Base-by-base conservation (phyloP, 305 asterid species). In the Plantago coronopus region DNA sequence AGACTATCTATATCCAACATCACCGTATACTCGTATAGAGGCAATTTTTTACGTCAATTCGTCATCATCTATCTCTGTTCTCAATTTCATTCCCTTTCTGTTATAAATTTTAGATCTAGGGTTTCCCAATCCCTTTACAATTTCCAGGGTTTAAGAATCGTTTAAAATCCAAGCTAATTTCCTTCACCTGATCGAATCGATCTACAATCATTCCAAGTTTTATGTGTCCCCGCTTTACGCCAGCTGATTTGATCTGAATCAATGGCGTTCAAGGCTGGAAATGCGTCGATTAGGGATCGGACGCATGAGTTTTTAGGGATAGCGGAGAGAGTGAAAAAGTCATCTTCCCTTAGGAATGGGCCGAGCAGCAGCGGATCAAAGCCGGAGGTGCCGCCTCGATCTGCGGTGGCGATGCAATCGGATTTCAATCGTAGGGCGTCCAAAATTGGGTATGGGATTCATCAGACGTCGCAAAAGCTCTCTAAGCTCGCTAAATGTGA, bases 391-490 rank as follows among this genome's bases (percentile, higher is more conserved):
- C 83, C 71, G 65, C 85, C 81, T 8, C 81, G 80, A 68, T 62
- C 84, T n/a, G 72, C 79, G 43, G 66, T 70, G 60, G 86, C 94
- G 65, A 66, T 79, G 79, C 96, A 88, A 65, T 88, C 96, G 31
- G 97, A 93, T 69, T 93, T 93, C 64, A 83, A 81, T 58, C 71
- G 74, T 46, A 82, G 83, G 78, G 99, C 97, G 50, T 85, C 96
- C 57, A 85, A 83, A 63, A 83, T 91, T 58, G 91, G 95, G 48
- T 72, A 78, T 17, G 96, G 87, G 63, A 88, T 88, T 60, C 96
- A 89, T 65, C 95, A 86, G 70, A 86, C 97, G n/a, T 91, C 97
- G 46, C 95, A 86, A 78, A 91, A 88, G 81, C 85, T 91, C 49
- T 75, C 95, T 34, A 86, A 87, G 83, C 95, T 91, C 66, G 95